Conservation (phyloP, 495 filamentous ascomycete genomes). For the Jackrogersella multiformis region DNA sequence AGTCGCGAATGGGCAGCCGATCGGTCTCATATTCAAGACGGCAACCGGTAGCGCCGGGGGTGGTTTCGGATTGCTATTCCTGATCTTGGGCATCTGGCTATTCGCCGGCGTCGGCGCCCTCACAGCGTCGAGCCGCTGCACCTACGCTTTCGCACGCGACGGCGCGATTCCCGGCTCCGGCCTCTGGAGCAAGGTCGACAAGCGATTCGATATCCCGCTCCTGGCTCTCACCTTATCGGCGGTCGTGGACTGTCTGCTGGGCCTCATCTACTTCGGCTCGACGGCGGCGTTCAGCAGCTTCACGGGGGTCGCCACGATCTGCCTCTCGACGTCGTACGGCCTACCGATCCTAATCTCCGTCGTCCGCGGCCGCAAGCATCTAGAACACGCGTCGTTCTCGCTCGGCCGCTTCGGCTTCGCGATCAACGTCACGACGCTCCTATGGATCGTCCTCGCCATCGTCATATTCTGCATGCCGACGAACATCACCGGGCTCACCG, state of each 20-base stretch:
- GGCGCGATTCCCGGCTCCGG: constrained; percentile 73
- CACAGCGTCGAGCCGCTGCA: constrained; percentile 67
- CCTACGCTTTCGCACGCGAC: constrained; percentile 70
- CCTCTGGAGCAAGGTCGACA: constrained; percentile 68
- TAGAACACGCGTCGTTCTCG: constrained; percentile 65
- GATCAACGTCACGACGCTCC: constrained; percentile 60
- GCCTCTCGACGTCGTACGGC: constrained; percentile 72
- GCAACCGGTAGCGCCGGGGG: constrained; percentile 69
- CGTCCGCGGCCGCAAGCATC: constrained; percentile 42
- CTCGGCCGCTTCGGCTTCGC: constrained; percentile 64
- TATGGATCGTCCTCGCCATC: constrained; percentile 66
- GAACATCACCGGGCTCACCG: constrained; percentile 61
- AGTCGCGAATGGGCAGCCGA: constrained; percentile 66
- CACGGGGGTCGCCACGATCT: constrained; percentile 71
- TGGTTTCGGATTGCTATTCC: constrained; percentile 75
- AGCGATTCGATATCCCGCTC: constrained; percentile 60
- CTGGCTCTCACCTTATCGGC: constrained; percentile 67
- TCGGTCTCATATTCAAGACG: constrained; percentile 65
- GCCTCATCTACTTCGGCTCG: constrained; percentile 68
- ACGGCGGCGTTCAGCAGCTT: constrained; percentile 69
- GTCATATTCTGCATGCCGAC: constrained; percentile 70
- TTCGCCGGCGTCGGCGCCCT: constrained; percentile 68
- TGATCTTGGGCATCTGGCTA: constrained; percentile 74
- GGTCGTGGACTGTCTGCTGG: constrained; percentile 65
- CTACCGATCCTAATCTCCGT: constrained; percentile 65